Evolutionary conservation across 139 green algal species (phyloP), one percentile per base, ranked within the genome.

Genomic region (Chlorella sp.): DNA sequence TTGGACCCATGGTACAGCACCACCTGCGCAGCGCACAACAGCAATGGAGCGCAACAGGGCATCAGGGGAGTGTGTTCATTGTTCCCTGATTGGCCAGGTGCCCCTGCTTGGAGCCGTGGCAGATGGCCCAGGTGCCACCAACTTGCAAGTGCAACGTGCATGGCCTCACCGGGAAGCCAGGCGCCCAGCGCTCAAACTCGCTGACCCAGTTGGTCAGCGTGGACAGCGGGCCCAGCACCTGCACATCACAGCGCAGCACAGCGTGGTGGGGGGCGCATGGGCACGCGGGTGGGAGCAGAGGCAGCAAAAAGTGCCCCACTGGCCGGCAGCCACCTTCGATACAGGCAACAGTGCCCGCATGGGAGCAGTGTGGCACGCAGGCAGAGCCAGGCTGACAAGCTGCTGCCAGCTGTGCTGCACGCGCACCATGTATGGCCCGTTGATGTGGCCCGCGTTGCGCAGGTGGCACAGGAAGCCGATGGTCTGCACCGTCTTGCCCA

Each of bases 401-500:
- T 21, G 13, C 34, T 41, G n/a, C 12, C 25, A 3, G 67, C 67
- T 23, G 32, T 36, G 4, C 7, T 15, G 34, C 20, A 6, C 28
- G 9, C 64, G 15, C 64, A 71, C 57, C 56, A 82, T 44, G 60
- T 82, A 82, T 36, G 76, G 76, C 3, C 78, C 78, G 39, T 75
- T 74, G 78, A 83, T 83, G 78, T 39, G 78, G 34, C 90, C 87
- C 32, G 97, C 95, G 68, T 72, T 68, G 28, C 90, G 87, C 71
- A 99, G 87, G 88, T 99, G 95, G 17, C 92, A 95, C 44, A 99
- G 82, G 88, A 99, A 98, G 36, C 87, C 93, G 73, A 99, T 98
- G 9, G 97, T 99, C 88, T 99, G 97, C 34, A 98, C 95, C 86
- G 96, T 99, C 87, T 99, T 99, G 64, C 96, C 96, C 17, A 99